Evolutionary conservation across 2,329 filamentous ascomycete species (phyloP).

Genomic region (Pseudogymnoascus sp.): DNA sequence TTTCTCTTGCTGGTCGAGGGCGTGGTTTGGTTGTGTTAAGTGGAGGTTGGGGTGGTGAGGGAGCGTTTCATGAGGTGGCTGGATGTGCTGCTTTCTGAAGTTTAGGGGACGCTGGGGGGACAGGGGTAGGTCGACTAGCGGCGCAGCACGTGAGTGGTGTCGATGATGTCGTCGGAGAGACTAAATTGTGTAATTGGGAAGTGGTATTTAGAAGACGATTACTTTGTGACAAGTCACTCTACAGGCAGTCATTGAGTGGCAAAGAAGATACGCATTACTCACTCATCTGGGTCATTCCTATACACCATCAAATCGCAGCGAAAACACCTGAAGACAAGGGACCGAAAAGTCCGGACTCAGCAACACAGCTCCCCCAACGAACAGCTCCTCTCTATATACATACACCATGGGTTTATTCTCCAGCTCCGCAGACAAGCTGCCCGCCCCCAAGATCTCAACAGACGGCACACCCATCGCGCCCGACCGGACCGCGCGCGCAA

Average conservation of each 20-base stretch:
- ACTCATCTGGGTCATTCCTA: too few relatives aligned
- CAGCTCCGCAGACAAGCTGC: conserved; percentile 24
- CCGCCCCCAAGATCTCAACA: conserved; percentile 39
- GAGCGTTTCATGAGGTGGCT: conserved; percentile 3
- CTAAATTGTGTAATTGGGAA: neutral
- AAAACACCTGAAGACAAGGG: neutral
- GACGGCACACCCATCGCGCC: conserved; percentile 68
- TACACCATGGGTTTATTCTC: conserved; percentile 46
- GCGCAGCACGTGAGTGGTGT: neutral
- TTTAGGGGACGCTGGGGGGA: conserved; percentile 1
- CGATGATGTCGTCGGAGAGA: neutral
- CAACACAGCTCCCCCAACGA: neutral
- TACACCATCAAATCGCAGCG: neutral
- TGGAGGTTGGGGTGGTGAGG: neutral
- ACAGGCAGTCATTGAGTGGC: neutral
- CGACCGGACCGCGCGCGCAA: conserved; percentile 70
- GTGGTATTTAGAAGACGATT: neutral
- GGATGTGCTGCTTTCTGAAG: neutral
- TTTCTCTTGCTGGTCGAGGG: too few relatives aligned
- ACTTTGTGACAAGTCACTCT: neutral
- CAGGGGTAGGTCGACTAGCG: conserved; percentile 7
- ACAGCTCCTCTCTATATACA: neutral
- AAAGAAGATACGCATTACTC: neutral
- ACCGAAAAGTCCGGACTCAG: neutral
- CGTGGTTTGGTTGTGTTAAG: neutral